Conservation (phyloP, 2,329 filamentous ascomycete genomes). For the Sporothrix humicola region DNA sequence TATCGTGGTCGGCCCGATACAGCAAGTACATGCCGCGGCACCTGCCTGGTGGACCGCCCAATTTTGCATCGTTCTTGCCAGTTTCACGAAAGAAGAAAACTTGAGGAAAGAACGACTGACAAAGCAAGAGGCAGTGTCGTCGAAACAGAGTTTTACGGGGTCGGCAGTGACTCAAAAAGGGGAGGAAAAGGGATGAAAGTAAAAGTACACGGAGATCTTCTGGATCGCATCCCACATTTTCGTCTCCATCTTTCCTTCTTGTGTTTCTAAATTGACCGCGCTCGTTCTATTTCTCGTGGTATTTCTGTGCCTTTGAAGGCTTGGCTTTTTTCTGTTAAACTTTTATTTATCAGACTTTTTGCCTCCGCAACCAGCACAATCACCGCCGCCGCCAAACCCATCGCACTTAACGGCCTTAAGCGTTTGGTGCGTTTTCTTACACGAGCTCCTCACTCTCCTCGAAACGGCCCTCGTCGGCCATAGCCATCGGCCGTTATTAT, state of each 20-base stretch:
- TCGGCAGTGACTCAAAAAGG: background rate
- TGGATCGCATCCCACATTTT: too few species aligned
- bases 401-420: slow-evolving; percentile 20
- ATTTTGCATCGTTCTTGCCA: background rate
- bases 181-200: background rate
- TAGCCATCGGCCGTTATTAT: background rate
- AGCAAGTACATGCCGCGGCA: background rate
- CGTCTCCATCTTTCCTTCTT: background rate
- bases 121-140: slow-evolving; percentile 1
- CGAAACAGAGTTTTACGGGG: background rate
- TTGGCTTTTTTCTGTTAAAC: background rate
- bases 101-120: background rate
- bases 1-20: slow-evolving; percentile 4
- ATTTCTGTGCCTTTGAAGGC: background rate
- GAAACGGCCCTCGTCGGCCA: too few species aligned
- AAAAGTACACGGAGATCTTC: background rate
- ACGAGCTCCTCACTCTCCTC: background rate
- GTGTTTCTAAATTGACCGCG: too few species aligned
- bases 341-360: background rate
- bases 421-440: background rate
- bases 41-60: background rate
- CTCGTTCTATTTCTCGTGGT: slow-evolving; percentile 20
- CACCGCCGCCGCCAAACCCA: background rate
- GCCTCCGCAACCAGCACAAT: background rate
- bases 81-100: too few species aligned